Base-by-base conservation (phyloP, 257 asterid genomes). In the Penstemon barbatus region DNA sequence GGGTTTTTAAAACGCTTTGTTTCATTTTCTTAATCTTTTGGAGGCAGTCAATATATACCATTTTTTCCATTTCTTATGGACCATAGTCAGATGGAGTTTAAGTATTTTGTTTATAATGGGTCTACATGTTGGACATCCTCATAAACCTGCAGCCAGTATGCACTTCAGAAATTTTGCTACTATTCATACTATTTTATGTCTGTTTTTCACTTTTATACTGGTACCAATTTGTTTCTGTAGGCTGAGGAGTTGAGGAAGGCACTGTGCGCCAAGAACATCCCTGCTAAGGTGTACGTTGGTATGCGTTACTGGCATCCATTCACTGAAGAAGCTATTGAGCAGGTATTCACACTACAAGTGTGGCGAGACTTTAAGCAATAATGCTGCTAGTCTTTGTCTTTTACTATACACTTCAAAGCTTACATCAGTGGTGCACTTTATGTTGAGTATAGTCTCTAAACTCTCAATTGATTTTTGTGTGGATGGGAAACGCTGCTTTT, bases 261-360 rank as follows among this genome's bases (percentile, higher is more conserved):
- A 50, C 89, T 94, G 13, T 80, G 54, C 19, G 83, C 58, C 61
- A 91, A 91, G 83, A 76, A 87, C 74, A 87, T 91, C 61, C 97
- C 96, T 5, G 99, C 96, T 63, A 87, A 89, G 74, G 97, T 94
- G 76, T 94, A 91, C 64, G 97, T 91, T 58, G 99, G 97, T 40
- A 94, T 94, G 99, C 96, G 96, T 56, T 91, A 94, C 82, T 94
- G 97, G 99, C 99, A 94, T 81, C 99, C 99, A 65, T 94, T 91
- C 81, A 94, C 97, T 19, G 97, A 94, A 79, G 99, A 94, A 81
- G 97, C 99, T 78, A 94, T 94, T 79, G 96, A 87, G 63, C 89
- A 82, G 96, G 97, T 94, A 80, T 41, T 39, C 61, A 18, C 8
- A 6, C 57, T 62, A 43, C 69, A 68, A 18, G 25, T 63, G 50